Conservation (phyloP, 164 flowering plant genomes). For the Saururus chinensis region DNA sequence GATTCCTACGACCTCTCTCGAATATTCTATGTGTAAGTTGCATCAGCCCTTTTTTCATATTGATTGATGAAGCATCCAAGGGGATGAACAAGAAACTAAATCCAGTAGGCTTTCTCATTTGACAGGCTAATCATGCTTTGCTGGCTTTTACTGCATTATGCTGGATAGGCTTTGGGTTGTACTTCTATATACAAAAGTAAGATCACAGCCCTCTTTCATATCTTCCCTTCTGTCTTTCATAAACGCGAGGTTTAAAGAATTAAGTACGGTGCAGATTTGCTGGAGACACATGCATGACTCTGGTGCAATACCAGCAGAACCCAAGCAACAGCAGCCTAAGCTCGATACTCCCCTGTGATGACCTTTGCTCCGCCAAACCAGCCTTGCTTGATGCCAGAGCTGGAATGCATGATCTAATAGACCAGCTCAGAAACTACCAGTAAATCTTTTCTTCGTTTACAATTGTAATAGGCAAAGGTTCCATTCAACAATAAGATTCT, state of each 20-base stretch:
- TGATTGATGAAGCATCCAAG: neutral
- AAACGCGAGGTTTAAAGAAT: neutral
- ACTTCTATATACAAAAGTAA: constrained; percentile 63
- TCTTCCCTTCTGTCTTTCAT: neutral
- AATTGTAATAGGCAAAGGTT: no score
- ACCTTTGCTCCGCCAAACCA: constrained; percentile 47
- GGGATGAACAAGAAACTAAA: neutral
- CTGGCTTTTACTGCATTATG: constrained; percentile 51
- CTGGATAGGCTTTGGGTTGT: constrained; percentile 69
- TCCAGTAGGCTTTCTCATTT: neutral
- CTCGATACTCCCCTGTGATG: constrained; percentile 69
- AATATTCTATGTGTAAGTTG: constrained; percentile 39
- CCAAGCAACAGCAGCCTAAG: constrained; percentile 77
- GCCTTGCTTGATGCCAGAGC: constrained; percentile 41
- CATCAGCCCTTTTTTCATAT: neutral
- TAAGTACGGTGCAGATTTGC: constrained; percentile 40
- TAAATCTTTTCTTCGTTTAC: no score
- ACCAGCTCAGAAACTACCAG: constrained; percentile 29
- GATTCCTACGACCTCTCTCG: constrained; percentile 26
- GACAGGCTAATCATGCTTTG: constrained; percentile 55
- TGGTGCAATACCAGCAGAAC: constrained; percentile 54
- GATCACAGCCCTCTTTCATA: neutral
- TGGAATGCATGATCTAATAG: constrained; percentile 49
- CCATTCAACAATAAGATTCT: no score
- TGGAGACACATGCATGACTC: constrained; percentile 66